phyloP scores from a whole-genome alignment of 108 stramenopile genomes.

The Nannochloropsis granulata region DNA sequence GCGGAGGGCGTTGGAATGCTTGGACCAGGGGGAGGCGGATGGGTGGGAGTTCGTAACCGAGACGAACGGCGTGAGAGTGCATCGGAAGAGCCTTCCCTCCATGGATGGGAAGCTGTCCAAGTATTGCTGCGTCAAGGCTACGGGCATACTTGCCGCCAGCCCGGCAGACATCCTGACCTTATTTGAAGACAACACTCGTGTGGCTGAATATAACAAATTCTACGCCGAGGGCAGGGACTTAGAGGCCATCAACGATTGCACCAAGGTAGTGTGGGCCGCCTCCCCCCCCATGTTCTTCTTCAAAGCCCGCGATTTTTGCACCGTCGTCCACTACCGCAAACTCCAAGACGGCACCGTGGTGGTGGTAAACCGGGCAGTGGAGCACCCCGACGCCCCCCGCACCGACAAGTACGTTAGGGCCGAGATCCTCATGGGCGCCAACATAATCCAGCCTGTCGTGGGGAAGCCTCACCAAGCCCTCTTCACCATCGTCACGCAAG shows the following conservation, averaged over 20 bases:
- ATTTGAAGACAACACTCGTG: neutral
- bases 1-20: neutral
- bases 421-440: constrained; percentile 1
- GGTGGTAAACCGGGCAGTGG: neutral
- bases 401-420: neutral
- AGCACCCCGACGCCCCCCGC: neutral
- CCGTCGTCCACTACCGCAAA: neutral
- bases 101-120: neutral
- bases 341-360: constrained; percentile 6
- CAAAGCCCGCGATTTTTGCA: neutral
- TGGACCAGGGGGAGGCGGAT: neutral
- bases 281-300: neutral
- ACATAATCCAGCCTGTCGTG: neutral
- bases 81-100: neutral
- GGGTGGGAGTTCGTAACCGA: neutral
- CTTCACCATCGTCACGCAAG: constrained; percentile 7
- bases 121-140: neutral
- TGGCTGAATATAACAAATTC: constrained; percentile 10
- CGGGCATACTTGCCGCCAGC: neutral
- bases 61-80: neutral
- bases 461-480: neutral
- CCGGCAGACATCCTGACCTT: neutral
- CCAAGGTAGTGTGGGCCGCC: constrained; percentile 6
- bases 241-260: neutral
- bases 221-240: constrained; percentile 2